These are phyloP conservation scores for Fragaria iinumae DNA, from an alignment of 306 rosid species.

Conservation along the genomic window DNA sequence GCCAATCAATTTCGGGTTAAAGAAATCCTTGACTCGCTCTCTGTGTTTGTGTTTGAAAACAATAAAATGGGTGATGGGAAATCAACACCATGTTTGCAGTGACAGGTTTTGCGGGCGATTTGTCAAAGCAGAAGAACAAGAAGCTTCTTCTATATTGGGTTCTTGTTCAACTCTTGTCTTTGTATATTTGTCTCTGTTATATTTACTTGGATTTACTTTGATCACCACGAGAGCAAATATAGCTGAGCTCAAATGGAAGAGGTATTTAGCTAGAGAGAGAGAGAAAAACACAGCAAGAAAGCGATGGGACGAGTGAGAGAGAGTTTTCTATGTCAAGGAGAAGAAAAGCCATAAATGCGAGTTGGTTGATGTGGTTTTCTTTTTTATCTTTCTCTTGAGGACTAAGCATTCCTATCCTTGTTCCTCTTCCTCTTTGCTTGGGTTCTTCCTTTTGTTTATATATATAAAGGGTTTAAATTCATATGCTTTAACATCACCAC, in stretches of 20 bases:
- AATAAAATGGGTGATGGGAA: slow-evolving; percentile 23
- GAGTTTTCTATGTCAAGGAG: slow-evolving; percentile 3
- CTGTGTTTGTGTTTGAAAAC: slow-evolving; percentile 16
- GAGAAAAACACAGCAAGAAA: not conserved
- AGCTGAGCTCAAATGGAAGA: not conserved
- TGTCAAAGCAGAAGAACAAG: slow-evolving; percentile 26
- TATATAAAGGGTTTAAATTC: slow-evolving; percentile 31
- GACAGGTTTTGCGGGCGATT: slow-evolving; percentile 28
- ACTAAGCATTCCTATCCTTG: slow-evolving; percentile 43
- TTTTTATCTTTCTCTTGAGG: slow-evolving; percentile 42
- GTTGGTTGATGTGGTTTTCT: slow-evolving; percentile 66
- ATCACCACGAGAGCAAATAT: slow-evolving; percentile 12
- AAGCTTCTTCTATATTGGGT: slow-evolving; percentile 1
- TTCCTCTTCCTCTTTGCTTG: not conserved
- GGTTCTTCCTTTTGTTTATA: not conserved
- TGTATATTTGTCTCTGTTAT: not conserved
- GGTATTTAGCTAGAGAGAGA: slow-evolving; percentile 8
- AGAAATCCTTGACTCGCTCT: not conserved
- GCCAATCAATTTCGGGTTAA: slow-evolving; percentile 3
- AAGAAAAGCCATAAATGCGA: slow-evolving; percentile 71
- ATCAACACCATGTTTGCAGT: not conserved
- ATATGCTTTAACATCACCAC: slow-evolving; percentile 32
- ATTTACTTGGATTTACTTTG: not conserved
- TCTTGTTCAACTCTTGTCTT: not conserved
- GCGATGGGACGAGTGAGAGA: not conserved